Evolutionary conservation across 805 yeast species (phyloP).

Genomic region (Candida tammaniensis): DNA sequence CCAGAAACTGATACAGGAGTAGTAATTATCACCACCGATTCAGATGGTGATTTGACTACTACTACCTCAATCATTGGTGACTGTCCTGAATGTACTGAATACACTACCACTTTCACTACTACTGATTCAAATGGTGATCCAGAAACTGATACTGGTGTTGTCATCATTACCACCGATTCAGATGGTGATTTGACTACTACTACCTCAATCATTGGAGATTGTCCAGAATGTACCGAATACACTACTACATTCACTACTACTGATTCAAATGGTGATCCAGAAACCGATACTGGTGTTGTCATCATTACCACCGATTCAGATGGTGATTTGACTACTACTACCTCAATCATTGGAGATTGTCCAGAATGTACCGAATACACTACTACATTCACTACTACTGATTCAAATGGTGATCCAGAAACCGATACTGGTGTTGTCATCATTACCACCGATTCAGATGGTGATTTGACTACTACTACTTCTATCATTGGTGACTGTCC

Average conservation of each 20-base stretch:
- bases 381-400: constrained; percentile 14
- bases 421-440: constrained; percentile 14
- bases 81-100: constrained; percentile 9
- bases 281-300: constrained; percentile 12
- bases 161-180: constrained; percentile 14
- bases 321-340: constrained; percentile 9
- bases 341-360: constrained; percentile 3
- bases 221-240: constrained; percentile 12
- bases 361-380: constrained; percentile 10
- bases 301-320: constrained; percentile 12
- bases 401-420: constrained; percentile 4
- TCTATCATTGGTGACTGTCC: constrained; percentile 11
- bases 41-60: constrained; percentile 7
- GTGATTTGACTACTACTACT: constrained; percentile 14
- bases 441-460: constrained; percentile 15
- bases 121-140: constrained; percentile 11
- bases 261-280: constrained; percentile 7
- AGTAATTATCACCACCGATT: constrained; percentile 13
- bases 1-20: constrained; percentile 11
- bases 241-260: constrained; percentile 12
- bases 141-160: constrained; percentile 11
- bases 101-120: constrained; percentile 12
- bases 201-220: background rate
- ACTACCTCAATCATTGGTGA: constrained; percentile 4
- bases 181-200: constrained; percentile 10